Evolutionary conservation across 805 yeast genomes (phyloP).

Genomic region (Candida ulmi): DNA sequence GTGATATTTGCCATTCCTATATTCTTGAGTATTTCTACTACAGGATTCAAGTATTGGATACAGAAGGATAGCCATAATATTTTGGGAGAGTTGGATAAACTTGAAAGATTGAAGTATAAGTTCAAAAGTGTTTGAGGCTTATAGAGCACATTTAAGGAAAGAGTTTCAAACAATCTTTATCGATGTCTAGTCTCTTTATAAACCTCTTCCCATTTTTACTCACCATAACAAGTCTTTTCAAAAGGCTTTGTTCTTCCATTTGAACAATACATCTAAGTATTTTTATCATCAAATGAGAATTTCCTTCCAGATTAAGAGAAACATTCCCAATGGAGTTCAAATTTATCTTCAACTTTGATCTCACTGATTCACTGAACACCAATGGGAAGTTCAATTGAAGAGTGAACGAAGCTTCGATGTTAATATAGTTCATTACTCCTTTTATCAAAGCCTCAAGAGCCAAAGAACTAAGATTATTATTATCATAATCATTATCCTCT

Average conservation of each 20-base stretch:
- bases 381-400: neutral
- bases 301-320: neutral
- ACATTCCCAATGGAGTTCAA: neutral
- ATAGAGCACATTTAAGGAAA: too few relatives aligned
- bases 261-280: neutral
- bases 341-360: neutral
- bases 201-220: constrained; percentile 2
- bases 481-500: neutral
- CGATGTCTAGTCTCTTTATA: constrained; percentile 10
- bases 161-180: constrained; percentile 1
- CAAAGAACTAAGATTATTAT: too few relatives aligned
- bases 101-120: constrained; percentile 24
- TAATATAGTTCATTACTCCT: neutral
- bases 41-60: constrained; percentile 18
- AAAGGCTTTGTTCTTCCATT: neutral
- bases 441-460: too few relatives aligned
- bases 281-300: neutral
- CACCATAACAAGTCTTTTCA: neutral
- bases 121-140: constrained; percentile 26
- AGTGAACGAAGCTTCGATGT: neutral
- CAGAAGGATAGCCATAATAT: constrained; percentile 7
- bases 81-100: constrained; percentile 17
- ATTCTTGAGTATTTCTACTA: constrained; percentile 15
- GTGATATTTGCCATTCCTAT: constrained; percentile 1
- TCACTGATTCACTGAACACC: neutral